A percentile compares a stretch with the other conserved stretches of the same genome.
phyloP scores from a whole-genome alignment of 2,329 filamentous ascomycete genomes.

The Coleophoma cylindrospora region DNA sequence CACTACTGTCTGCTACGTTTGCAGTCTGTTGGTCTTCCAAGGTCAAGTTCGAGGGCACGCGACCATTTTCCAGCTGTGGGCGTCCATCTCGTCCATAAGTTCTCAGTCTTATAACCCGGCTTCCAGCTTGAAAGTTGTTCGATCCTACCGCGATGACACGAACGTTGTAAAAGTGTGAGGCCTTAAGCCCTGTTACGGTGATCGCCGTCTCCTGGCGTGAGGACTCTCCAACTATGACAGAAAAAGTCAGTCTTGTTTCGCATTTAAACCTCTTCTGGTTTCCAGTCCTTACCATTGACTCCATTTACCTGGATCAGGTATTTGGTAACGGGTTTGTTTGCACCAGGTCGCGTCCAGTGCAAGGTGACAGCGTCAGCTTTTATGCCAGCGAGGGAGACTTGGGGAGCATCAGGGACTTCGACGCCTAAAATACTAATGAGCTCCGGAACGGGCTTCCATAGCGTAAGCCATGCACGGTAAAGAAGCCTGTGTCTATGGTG shows the following conservation, averaged over 20 bases:
- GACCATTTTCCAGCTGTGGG: conserved; percentile 52
- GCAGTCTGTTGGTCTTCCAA: conserved; percentile 43
- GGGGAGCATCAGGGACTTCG: conserved; percentile 85
- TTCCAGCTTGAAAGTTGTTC: conserved; percentile 89
- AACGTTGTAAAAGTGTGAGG: conserved; percentile 87
- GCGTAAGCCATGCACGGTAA: conserved; percentile 79
- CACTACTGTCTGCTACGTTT: conserved; percentile 36
- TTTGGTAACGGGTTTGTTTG: conserved; percentile 62
- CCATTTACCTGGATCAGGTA: conserved; percentile 94
- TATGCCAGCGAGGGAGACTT: conserved; percentile 87
- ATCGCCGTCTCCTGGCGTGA: conserved; percentile 79
- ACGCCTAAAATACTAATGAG: conserved; percentile 88
- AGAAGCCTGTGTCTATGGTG: conserved; percentile 51
- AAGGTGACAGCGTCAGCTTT: conserved; percentile 81
- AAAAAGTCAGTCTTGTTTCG: conserved; percentile 8
- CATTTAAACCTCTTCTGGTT: neutral
- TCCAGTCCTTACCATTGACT: conserved; percentile 63
- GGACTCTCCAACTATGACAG: conserved; percentile 70
- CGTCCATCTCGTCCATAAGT: conserved; percentile 65
- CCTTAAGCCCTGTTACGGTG: conserved; percentile 80
- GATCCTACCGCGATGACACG: conserved; percentile 87
- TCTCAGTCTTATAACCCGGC: conserved; percentile 75
- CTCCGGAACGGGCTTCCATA: conserved; percentile 86
- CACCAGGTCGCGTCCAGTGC: conserved; percentile 77
- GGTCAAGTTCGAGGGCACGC: conserved; percentile 50